A percentile compares a stretch with the other conserved stretches of the same genome.
Evolutionary conservation across 148 eudicot genomes (phyloP).

Genomic region (Fagopyrum tataricum): DNA sequence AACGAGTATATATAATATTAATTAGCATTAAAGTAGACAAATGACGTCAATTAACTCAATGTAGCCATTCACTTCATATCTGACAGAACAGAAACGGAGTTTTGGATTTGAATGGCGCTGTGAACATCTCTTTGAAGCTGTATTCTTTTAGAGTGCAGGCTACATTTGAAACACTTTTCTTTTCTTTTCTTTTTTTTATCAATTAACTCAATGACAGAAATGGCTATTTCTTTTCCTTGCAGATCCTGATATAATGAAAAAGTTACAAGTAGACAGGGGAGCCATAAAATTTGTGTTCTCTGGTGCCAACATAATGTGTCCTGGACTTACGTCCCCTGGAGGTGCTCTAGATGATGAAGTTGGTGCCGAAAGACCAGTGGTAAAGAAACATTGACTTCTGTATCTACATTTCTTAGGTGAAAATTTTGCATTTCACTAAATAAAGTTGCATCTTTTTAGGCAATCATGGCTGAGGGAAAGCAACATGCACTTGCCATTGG

Average conservation of each 20-base stretch:
- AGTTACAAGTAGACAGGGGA: constrained; percentile 93
- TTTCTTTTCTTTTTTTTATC: no score
- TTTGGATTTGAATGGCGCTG: not conserved
- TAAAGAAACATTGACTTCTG: constrained; percentile 19
- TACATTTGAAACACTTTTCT: not conserved
- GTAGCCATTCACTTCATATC: no score
- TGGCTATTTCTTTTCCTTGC: constrained; percentile 18
- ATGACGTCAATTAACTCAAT: no score
- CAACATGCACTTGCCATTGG: constrained; percentile 99
- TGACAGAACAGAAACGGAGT: not conserved
- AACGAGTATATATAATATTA: no score
- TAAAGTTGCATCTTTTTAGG: constrained; percentile 30
- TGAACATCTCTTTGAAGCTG: not conserved
- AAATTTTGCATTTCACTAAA: not conserved
- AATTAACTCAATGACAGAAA: not conserved
- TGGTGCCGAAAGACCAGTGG: constrained; percentile 84
- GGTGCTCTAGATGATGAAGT: constrained; percentile 92
- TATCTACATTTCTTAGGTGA: not conserved
- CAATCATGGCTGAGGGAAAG: constrained; percentile 99
- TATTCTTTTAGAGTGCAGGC: not conserved
- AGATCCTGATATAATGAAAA: constrained; percentile 95
- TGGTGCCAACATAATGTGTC: constrained; percentile 99
- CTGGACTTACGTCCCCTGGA: constrained; percentile 99
- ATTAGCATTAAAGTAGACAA: no score
- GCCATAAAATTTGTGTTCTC: constrained; percentile 88